These are phyloP conservation scores for Fusarium sp. DNA, from an alignment of 2,329 filamentous ascomycete species.

Conservation along the genomic window DNA sequence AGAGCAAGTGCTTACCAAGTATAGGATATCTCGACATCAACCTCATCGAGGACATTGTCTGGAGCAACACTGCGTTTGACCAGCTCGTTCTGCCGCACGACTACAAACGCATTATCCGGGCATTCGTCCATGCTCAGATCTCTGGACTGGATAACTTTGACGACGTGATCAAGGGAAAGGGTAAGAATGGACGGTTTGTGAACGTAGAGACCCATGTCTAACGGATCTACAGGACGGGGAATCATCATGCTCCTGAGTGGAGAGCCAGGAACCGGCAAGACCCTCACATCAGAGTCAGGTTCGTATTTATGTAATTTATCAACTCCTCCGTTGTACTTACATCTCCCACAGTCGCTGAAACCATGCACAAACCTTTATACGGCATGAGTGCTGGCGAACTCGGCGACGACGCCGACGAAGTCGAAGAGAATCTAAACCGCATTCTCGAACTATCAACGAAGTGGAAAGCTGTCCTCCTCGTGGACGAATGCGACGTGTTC, in stretches of 20 bases:
- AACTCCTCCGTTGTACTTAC: background rate
- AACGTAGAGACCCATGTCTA: background rate
- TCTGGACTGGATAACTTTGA: slow-evolving; percentile 16
- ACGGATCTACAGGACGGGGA: background rate
- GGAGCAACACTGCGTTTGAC: slow-evolving; percentile 13
- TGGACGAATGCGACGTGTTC: slow-evolving; percentile 21
- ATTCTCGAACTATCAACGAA: slow-evolving; percentile 19
- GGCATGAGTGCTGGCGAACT: slow-evolving; percentile 17
- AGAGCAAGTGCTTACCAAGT: background rate
- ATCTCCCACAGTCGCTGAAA: slow-evolving; percentile 9
- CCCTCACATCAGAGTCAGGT: slow-evolving; percentile 23
- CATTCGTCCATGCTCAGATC: slow-evolving; percentile 11
- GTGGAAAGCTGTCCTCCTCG: slow-evolving; percentile 16
- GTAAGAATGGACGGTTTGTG: background rate
- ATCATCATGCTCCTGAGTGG: slow-evolving; percentile 21
- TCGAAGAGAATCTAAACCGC: slow-evolving; percentile 7
- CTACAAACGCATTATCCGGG: slow-evolving; percentile 18
- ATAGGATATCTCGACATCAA: slow-evolving; percentile 9
- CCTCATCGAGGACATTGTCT: background rate
- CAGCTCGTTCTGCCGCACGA: slow-evolving; percentile 10
- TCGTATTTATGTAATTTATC: background rate
- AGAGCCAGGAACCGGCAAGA: slow-evolving; percentile 21
- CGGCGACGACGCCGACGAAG: slow-evolving; percentile 2
- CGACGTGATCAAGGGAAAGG: slow-evolving; percentile 14
- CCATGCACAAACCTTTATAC: slow-evolving; percentile 16